Percentiles rank a stretch among this genome's conserved stretches.
Conservation (phyloP, 176 grass and related monocot genomes). For the Bonia amplexicaulis region DNA sequence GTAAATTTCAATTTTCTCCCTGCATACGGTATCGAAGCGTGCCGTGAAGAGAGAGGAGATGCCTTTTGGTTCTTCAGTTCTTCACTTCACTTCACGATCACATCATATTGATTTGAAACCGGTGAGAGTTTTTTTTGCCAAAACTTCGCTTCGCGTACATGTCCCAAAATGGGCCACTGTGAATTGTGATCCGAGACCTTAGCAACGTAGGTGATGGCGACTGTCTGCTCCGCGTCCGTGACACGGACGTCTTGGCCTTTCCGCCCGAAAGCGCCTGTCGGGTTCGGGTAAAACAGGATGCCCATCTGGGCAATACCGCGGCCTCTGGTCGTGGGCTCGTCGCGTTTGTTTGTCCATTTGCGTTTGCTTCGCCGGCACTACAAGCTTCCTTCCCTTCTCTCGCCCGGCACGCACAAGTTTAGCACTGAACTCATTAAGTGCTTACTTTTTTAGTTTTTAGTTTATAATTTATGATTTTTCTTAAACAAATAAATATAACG, state of each 20-base stretch:
- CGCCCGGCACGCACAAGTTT: not conserved
- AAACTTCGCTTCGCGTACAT: not conserved
- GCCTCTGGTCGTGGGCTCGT: not conserved
- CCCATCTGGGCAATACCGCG: constrained; percentile 8
- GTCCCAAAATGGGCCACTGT: not conserved
- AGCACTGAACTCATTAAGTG: not conserved
- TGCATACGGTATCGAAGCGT: not conserved
- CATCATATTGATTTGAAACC: not conserved
- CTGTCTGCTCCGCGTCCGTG: not conserved
- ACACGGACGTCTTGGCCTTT: not conserved
- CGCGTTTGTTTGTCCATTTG: not conserved
- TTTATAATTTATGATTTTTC: too few relatives aligned
- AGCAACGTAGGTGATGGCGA: not conserved
- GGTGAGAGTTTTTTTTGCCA: not conserved
- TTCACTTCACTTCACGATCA: not conserved
- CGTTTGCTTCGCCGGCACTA: not conserved
- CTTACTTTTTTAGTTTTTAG: too few relatives aligned
- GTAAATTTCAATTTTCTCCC: not conserved
- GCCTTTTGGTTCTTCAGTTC: too few relatives aligned
- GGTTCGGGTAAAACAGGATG: not conserved
- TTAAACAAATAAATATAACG: too few relatives aligned
- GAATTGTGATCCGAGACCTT: not conserved
- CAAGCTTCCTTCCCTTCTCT: not conserved
- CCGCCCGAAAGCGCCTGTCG: not conserved
- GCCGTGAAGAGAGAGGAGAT: not conserved